These are phyloP conservation scores for Lithospermum erythrorhizon DNA, from an alignment of 257 asterid species.

Conservation along the genomic window DNA sequence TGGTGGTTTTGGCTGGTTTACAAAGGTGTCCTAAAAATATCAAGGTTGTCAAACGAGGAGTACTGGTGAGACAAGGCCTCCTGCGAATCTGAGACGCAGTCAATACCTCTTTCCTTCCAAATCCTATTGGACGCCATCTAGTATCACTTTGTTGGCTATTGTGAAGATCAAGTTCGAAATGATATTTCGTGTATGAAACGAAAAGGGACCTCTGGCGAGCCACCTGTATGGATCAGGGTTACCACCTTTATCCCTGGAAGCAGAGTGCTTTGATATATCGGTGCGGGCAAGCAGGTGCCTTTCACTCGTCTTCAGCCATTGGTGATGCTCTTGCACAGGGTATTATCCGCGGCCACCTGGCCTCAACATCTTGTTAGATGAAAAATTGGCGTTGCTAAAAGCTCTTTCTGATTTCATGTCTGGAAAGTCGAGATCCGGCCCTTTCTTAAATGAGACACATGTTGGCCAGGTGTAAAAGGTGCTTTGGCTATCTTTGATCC, in stretches of 20 bases:
- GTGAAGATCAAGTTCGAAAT: slow-evolving; percentile 65
- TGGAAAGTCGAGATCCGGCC: slow-evolving; percentile 69
- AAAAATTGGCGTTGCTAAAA: slow-evolving; percentile 49
- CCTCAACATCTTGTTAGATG: slow-evolving; percentile 61
- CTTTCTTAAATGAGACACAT: slow-evolving; percentile 54
- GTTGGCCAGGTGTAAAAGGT: slow-evolving; percentile 78
- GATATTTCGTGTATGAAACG: slow-evolving; percentile 77
- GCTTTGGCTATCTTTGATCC: slow-evolving; percentile 75
- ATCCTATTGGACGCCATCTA: slow-evolving; percentile 63
- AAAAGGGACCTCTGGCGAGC: slow-evolving; percentile 48
- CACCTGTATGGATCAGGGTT: slow-evolving; percentile 44
- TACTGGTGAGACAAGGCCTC: slow-evolving; percentile 61
- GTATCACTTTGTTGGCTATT: slow-evolving; percentile 66
- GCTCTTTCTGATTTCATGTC: slow-evolving; percentile 80
- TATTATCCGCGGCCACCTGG: slow-evolving; percentile 64
- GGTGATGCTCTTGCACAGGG: slow-evolving; percentile 79
- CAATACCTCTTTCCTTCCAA: slow-evolving; percentile 45
- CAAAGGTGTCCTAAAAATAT: slow-evolving; percentile 47
- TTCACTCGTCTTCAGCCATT: slow-evolving; percentile 69
- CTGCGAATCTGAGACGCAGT: slow-evolving; percentile 69
- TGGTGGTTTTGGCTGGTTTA: slow-evolving; percentile 69
- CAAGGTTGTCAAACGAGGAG: slow-evolving; percentile 51
- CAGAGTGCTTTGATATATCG: slow-evolving; percentile 67
- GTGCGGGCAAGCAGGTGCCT: slow-evolving; percentile 84
- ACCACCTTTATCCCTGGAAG: slow-evolving; percentile 55